phyloP scores from a whole-genome alignment of 352 stramenopile genomes.

The Albugo laibachii region DNA sequence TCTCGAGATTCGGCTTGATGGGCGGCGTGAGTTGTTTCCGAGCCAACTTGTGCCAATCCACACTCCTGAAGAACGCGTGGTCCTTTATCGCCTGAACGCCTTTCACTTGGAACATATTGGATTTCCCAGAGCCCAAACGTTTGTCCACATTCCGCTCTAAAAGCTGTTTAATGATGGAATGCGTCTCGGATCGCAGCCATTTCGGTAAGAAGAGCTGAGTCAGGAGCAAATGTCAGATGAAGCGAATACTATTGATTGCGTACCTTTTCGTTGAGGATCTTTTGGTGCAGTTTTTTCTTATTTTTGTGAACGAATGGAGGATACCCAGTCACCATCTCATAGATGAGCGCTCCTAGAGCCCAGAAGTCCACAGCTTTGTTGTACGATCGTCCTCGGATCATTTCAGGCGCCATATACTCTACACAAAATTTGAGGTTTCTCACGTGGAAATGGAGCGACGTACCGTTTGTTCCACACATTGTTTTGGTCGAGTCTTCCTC shows the following conservation, averaged over 20 bases:
- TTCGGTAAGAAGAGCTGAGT: slow-evolving; percentile 34
- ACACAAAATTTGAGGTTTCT: neutral
- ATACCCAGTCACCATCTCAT: slow-evolving; percentile 75
- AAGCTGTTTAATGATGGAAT: slow-evolving; percentile 92
- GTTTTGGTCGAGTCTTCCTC: slow-evolving; percentile 58
- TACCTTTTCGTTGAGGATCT: slow-evolving; percentile 75
- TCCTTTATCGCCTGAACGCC: slow-evolving; percentile 92
- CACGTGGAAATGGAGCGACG: neutral
- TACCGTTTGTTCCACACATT: slow-evolving; percentile 67
- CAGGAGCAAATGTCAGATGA: neutral
- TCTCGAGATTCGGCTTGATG: slow-evolving; percentile 73
- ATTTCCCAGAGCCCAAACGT: slow-evolving; percentile 84
- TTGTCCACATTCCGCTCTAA: slow-evolving; percentile 92
- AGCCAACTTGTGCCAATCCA: slow-evolving; percentile 89
- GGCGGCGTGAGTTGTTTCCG: slow-evolving; percentile 81
- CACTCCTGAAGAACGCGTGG: slow-evolving; percentile 84
- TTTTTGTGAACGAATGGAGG: slow-evolving; percentile 68
- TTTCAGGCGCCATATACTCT: slow-evolving; percentile 79
- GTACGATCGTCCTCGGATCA: slow-evolving; percentile 69
- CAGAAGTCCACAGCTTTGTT: slow-evolving; percentile 78
- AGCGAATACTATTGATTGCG: neutral
- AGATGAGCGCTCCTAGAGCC: slow-evolving; percentile 64
- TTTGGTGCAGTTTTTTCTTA: slow-evolving; percentile 71
- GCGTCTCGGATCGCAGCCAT: slow-evolving; percentile 68
- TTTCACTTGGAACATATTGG: slow-evolving; percentile 96